A percentile compares a stretch with the other conserved stretches of the same genome.
Evolutionary conservation across 108 stramenopile genomes (phyloP).

Genomic region (Licmophora abbreviata): DNA sequence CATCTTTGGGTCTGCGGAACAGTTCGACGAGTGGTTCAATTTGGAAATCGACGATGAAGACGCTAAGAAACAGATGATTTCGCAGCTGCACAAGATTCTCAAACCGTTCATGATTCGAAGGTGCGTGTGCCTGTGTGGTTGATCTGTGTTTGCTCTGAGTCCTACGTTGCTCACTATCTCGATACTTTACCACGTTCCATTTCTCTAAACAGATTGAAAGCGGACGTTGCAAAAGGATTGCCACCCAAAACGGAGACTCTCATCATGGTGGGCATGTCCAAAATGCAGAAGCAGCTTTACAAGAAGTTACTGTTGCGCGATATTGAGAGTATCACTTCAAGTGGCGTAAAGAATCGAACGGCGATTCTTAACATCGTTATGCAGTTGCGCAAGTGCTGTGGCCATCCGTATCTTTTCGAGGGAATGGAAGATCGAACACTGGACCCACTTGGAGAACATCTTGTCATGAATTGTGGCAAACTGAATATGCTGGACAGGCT

Average conservation of each 20-base stretch:
- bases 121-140: too few species aligned
- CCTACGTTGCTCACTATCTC: too few species aligned
- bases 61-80: constrained; percentile 91
- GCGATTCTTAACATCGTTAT: constrained; percentile 93
- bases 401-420: constrained; percentile 98
- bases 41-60: constrained; percentile 79
- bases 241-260: constrained; percentile 93
- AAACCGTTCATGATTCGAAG: constrained; percentile 98
- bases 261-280: constrained; percentile 86
- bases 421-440: constrained; percentile 89
- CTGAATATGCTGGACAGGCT: constrained; percentile 87
- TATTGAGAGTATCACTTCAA: constrained; percentile 73
- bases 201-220: too few species aligned
- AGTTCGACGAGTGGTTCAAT: constrained; percentile 95
- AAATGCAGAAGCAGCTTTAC: constrained; percentile 90
- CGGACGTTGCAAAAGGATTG: constrained; percentile 81
- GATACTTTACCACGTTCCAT: too few species aligned
- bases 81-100: constrained; percentile 95
- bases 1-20: constrained; percentile 81
- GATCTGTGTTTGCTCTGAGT: too few species aligned
- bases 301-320: constrained; percentile 85
- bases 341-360: constrained; percentile 64
- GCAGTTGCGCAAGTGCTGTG: constrained; percentile 99
- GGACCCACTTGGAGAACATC: constrained; percentile 83
- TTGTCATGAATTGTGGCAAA: constrained; percentile 84